Conservation (phyloP, 2,329 filamentous ascomycete genomes). For the Arthroderma sp. region DNA sequence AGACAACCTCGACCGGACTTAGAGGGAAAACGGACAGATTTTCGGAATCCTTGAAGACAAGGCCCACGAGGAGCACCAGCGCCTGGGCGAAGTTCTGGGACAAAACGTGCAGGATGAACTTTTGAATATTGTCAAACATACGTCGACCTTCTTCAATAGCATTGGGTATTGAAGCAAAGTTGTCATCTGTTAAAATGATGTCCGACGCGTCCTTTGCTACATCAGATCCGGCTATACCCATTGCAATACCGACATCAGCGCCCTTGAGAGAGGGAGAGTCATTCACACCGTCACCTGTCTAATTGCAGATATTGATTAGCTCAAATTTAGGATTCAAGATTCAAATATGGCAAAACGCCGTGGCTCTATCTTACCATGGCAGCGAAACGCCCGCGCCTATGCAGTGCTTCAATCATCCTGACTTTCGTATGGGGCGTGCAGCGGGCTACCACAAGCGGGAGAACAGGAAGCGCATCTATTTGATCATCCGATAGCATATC, state of each 20-base stretch:
- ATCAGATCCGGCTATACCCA: conserved; percentile 68
- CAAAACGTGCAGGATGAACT: conserved; percentile 68
- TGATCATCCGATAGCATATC: conserved; percentile 61
- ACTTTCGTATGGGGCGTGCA: conserved; percentile 56
- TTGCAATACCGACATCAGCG: conserved; percentile 76
- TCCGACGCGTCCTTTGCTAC: conserved; percentile 64
- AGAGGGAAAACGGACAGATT: conserved; percentile 73
- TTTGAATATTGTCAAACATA: conserved; percentile 83
- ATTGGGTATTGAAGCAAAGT: conserved; percentile 69
- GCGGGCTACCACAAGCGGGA: conserved; percentile 45
- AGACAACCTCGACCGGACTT: conserved; percentile 72
- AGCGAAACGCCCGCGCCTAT: conserved; percentile 53
- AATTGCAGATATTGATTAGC: neutral
- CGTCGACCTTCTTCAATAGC: conserved; percentile 71
- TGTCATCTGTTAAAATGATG: conserved; percentile 13
- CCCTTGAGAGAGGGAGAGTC: conserved; percentile 69
- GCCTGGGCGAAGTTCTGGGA: conserved; percentile 75
- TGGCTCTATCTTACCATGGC: conserved; percentile 45
- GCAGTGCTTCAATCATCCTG: conserved; percentile 60
- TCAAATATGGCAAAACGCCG: neutral
- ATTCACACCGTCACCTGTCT: conserved; percentile 73
- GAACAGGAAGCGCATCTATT: conserved; percentile 46
- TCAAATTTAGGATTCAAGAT: neutral
- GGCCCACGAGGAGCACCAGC: conserved; percentile 63
- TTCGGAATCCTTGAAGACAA: conserved; percentile 61